Conservation (phyloP, 73 alveolate genomes). For the Blepharisma stoltei region DNA sequence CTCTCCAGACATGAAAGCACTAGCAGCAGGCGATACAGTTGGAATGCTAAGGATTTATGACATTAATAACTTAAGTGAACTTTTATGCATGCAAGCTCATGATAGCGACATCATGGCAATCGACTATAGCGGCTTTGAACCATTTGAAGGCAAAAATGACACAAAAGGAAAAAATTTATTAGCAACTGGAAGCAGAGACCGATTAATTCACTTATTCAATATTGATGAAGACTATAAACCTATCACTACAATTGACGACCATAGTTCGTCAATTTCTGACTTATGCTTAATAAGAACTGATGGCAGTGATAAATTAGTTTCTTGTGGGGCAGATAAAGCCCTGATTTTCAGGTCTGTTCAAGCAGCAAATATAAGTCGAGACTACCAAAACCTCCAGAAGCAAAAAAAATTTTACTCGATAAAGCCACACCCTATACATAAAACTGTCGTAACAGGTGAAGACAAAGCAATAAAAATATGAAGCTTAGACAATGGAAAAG, state of each 20-base stretch:
- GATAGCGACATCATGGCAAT: conserved; percentile 57
- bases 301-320: conserved; percentile 41
- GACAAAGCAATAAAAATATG: conserved; percentile 40
- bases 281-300: conserved; percentile 55
- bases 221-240: conserved; percentile 35
- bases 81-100: conserved; percentile 61
- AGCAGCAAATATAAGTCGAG: conserved; percentile 28
- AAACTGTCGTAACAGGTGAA: conserved; percentile 35
- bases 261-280: conserved; percentile 64
- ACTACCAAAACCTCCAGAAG: conserved; percentile 39
- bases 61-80: conserved; percentile 40
- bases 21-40: conserved; percentile 69
- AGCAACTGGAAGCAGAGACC: conserved; percentile 67
- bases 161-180: conserved; percentile 26
- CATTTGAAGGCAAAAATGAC: conserved; percentile 3
- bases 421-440: conserved; percentile 33
- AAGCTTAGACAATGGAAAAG: conserved; percentile 39
- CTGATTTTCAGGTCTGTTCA: conserved; percentile 60
- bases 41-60: conserved; percentile 66
- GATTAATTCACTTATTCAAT: conserved; percentile 45
- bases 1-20: conserved; percentile 67
- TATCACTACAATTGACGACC: conserved; percentile 63
- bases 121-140: conserved; percentile 42
- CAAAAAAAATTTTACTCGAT: conserved; percentile 37
- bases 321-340: conserved; percentile 74